Base-by-base conservation (phyloP, 306 rosid species). In the Prinsepia uniflora region DNA sequence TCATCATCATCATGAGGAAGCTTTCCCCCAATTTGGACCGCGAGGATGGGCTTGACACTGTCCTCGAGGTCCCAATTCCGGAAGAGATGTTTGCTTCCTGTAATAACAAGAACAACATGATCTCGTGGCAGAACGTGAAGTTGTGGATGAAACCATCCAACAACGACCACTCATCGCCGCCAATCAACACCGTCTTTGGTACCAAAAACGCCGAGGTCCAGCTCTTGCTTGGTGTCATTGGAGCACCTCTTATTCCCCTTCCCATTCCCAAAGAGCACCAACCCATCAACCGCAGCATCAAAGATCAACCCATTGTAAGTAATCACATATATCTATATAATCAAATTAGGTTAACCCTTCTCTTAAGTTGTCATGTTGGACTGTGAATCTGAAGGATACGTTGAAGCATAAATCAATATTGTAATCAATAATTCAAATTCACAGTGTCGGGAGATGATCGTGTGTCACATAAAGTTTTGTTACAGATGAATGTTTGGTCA, bases 31-130 rank as follows among this genome's bases (percentile, higher is more conserved):
- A 93, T 71, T 86, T 84, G 80, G 98, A 93, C 70, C 82, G 90
- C 0, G 98, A 93, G 64, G 92, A 93, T 71, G 92, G 92, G 4
- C 96, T 93, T 59, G 97, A 93, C 49, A 93, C 98, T 0, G 98
- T 93, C 64, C 94, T 93, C n/a, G 98, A 93, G 72, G 98, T 93
- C 8, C 98, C 97, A 30, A 78, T 93, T n/a, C 98, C 97, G 0
- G 98, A 93, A 24, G 96, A 93, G 75, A 93, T 85, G 76, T 76
- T 82, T 9, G 80, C 66, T 18, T 54, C 83, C 1, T n/a, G 11
- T 54, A 45, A 45, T 17, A 81, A 77, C 73, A 88, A 81, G 80
- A 82, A 77, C 68, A 50, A 76, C 52, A 71, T 67, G 1, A 76
- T 75, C 11, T 93, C 96, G 11, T 92, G 98, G 98, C 83, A 88